Conservation (phyloP, 164 flowering plant genomes). For the Berberis vulgaris region DNA sequence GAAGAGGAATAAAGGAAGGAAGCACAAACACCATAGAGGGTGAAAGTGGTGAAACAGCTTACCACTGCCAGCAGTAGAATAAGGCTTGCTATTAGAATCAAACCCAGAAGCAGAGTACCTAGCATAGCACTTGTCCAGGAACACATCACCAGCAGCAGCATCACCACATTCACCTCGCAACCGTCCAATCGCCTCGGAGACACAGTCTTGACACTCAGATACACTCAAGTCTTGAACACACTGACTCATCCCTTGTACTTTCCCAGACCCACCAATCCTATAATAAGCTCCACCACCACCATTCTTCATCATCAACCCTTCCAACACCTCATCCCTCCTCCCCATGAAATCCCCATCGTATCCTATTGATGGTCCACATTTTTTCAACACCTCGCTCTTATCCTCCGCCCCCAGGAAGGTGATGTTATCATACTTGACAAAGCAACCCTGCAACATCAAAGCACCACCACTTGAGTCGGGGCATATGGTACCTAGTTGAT, state of each 20-base stretch:
- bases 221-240: slow-evolving; percentile 76
- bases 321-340: slow-evolving; percentile 55
- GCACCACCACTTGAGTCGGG: slow-evolving; percentile 52
- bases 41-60: slow-evolving; percentile 14
- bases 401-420: slow-evolving; percentile 69
- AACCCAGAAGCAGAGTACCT: slow-evolving; percentile 33
- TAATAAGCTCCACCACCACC: slow-evolving; percentile 31
- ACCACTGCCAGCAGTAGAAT: slow-evolving; percentile 15
- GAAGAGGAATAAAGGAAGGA: slow-evolving; percentile 6
- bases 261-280: slow-evolving; percentile 53
- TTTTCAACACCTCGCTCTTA: slow-evolving; percentile 63
- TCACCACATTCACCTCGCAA: slow-evolving; percentile 54
- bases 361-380: slow-evolving; percentile 59
- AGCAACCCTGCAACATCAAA: slow-evolving; percentile 69
- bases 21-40: slow-evolving; percentile 15
- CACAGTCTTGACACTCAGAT: slow-evolving; percentile 64
- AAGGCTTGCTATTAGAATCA: slow-evolving; percentile 23
- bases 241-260: slow-evolving; percentile 69
- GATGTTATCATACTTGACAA: slow-evolving; percentile 62
- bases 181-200: slow-evolving; percentile 48
- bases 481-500: slow-evolving; percentile 45
- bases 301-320: slow-evolving; percentile 12
- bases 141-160: slow-evolving; percentile 63
- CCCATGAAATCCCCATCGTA: slow-evolving; percentile 26
- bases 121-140: slow-evolving; percentile 78